These are phyloP conservation scores for Dictyostelium discoideum DNA, from an alignment of 78 protist species.

Conservation along the genomic window DNA sequence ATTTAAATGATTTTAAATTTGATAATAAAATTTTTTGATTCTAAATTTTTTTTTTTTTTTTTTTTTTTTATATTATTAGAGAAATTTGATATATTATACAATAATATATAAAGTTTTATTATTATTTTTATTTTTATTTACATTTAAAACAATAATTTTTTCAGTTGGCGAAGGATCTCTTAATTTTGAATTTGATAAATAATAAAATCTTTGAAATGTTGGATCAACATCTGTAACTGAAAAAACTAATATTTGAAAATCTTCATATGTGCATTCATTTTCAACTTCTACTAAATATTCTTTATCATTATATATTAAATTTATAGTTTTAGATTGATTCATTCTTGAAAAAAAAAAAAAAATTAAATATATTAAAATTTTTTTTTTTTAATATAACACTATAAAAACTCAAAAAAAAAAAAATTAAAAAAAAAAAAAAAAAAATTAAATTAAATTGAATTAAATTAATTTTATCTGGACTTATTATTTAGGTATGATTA, in stretches of 20 bases:
- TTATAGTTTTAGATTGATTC: background rate
- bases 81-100: too few species aligned
- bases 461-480: too few species aligned
- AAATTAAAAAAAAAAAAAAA: too few species aligned
- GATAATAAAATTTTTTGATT: background rate
- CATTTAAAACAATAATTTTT: constrained; percentile 7
- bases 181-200: background rate
- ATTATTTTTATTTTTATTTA: background rate
- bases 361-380: background rate
- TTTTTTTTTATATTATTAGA: background rate
- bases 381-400: too few species aligned
- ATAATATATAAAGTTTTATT: background rate
- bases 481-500: too few species aligned
- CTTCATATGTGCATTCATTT: constrained; percentile 16
- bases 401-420: too few species aligned
- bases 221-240: constrained; percentile 19
- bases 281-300: constrained; percentile 12
- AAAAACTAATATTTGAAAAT: background rate
- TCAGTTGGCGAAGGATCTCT: background rate
- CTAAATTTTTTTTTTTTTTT: background rate
- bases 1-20: background rate
- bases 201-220: background rate
- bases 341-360: background rate
- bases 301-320: background rate
- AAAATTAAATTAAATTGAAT: too few species aligned